A percentile compares a stretch with the other conserved stretches of the same genome.
These are phyloP conservation scores for Ampelocalamus luodianensis DNA, from an alignment of 176 grass and related monocot genomes.

Conservation along the genomic window DNA sequence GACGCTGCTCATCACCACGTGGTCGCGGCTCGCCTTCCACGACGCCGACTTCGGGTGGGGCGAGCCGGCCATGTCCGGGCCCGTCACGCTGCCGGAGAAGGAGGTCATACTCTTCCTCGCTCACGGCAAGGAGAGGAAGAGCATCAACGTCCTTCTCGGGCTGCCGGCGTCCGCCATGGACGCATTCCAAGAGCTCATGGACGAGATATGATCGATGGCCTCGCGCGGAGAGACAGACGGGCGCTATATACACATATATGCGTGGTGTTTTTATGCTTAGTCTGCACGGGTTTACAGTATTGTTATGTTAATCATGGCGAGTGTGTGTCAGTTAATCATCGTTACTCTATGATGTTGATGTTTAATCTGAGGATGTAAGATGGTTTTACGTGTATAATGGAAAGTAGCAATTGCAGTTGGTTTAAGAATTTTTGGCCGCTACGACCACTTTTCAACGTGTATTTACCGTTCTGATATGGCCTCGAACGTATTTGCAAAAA, in stretches of 20 bases:
- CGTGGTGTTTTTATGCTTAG: conserved; percentile 1
- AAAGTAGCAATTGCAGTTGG: no score
- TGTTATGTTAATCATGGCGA: background rate
- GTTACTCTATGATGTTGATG: background rate
- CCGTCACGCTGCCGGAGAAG: conserved; percentile 88
- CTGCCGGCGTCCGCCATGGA: conserved; percentile 84
- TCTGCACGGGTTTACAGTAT: background rate
- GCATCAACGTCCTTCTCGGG: conserved; percentile 90
- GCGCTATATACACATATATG: background rate
- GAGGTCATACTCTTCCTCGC: conserved; percentile 92
- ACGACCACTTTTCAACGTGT: no score
- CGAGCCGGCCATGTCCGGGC: conserved; percentile 69
- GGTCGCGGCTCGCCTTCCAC: conserved; percentile 82
- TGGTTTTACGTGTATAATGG: no score
- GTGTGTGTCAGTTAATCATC: background rate
- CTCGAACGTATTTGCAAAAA: no score
- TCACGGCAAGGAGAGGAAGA: conserved; percentile 76
- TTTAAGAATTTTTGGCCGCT: no score
- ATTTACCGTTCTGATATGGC: no score
- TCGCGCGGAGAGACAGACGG: background rate
- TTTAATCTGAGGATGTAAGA: background rate
- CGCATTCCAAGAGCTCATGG: conserved; percentile 79
- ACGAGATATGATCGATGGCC: conserved; percentile 53
- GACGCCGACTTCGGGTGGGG: conserved; percentile 94
- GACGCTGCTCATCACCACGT: conserved; percentile 89